phyloP scores from a whole-genome alignment of 2,329 filamentous ascomycete species.

The Parastagonospora nodorum region DNA sequence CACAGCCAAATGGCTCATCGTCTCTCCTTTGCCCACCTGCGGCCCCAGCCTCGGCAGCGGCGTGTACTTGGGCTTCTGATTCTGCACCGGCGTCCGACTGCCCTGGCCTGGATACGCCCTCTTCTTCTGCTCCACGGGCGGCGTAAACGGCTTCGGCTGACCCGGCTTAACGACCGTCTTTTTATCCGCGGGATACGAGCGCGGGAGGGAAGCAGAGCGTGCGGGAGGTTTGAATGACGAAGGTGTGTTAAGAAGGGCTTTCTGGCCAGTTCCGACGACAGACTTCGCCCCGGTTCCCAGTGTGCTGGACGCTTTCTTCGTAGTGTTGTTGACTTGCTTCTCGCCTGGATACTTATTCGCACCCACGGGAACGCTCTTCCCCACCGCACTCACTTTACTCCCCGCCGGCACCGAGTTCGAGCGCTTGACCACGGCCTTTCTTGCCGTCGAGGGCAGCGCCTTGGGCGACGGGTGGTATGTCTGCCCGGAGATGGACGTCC shows the following conservation, averaged over 20 bases:
- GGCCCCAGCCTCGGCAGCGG: constrained; percentile 28
- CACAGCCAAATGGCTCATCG: constrained; percentile 34
- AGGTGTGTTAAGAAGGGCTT: constrained; percentile 6
- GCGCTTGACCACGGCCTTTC: constrained; percentile 37
- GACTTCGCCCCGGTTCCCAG: constrained; percentile 13
- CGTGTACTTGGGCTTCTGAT: constrained; percentile 33
- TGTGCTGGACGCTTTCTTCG: constrained; percentile 26
- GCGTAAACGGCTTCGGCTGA: constrained; percentile 31
- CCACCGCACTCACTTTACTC: constrained; percentile 17
- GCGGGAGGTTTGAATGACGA: constrained; percentile 12
- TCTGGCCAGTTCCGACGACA: constrained; percentile 15
- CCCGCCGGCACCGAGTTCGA: constrained; percentile 40
- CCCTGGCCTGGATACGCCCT: constrained; percentile 36
- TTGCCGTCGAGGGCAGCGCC: constrained; percentile 35
- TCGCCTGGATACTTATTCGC: constrained; percentile 35
- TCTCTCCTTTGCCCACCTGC: constrained; percentile 33
- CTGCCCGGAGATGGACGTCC: constrained; percentile 36
- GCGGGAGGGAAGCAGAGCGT: constrained; percentile 13
- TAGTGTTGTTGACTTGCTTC: constrained; percentile 24
- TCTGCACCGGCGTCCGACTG: constrained; percentile 29
- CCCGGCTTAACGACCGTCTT: constrained; percentile 35
- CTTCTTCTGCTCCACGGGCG: constrained; percentile 19
- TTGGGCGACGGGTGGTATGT: constrained; percentile 32
- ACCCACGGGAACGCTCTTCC: constrained; percentile 24
- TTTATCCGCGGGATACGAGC: constrained; percentile 28